These are phyloP conservation scores for Tubosaeta brunneosetosa DNA, from an alignment of 768 basidiomycete species.

Conservation along the genomic window DNA sequence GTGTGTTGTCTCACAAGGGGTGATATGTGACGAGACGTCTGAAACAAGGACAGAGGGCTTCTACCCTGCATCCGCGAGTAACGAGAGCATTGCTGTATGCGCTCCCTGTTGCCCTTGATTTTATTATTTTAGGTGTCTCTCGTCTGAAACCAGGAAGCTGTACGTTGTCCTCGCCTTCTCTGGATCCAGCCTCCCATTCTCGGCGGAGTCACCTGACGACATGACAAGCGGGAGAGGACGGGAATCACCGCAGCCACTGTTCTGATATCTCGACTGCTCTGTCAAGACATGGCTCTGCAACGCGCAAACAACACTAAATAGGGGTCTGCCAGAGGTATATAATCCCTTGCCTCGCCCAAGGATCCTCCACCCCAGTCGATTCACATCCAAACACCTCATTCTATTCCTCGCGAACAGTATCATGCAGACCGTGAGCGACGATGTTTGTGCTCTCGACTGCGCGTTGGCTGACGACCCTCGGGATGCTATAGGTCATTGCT, in stretches of 20 bases:
- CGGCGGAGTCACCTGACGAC: not conserved
- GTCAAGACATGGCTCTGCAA: not conserved
- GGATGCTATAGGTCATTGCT: not conserved
- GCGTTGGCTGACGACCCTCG: not conserved
- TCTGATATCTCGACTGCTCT: not conserved
- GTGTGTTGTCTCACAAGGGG: not conserved
- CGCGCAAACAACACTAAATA: not conserved
- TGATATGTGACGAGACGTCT: not conserved
- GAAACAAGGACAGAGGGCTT: not conserved
- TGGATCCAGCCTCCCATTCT: not conserved
- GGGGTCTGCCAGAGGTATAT: not conserved
- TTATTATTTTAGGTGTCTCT: no score
- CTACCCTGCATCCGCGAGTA: no score
- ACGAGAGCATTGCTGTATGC: no score
- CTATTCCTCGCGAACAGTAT: not conserved
- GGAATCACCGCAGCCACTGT: not conserved
- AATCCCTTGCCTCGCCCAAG: not conserved
- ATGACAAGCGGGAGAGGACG: not conserved
- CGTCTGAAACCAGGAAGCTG: no score
- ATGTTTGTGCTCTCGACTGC: not conserved
- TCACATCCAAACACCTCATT: constrained; percentile 1
- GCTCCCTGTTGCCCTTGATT: no score
- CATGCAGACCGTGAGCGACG: constrained; percentile 17
- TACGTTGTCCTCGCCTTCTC: no score
- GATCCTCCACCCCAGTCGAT: not conserved